Evolutionary conservation across 768 basidiomycete genomes (phyloP).

Genomic region (Phylloporus sp.): DNA sequence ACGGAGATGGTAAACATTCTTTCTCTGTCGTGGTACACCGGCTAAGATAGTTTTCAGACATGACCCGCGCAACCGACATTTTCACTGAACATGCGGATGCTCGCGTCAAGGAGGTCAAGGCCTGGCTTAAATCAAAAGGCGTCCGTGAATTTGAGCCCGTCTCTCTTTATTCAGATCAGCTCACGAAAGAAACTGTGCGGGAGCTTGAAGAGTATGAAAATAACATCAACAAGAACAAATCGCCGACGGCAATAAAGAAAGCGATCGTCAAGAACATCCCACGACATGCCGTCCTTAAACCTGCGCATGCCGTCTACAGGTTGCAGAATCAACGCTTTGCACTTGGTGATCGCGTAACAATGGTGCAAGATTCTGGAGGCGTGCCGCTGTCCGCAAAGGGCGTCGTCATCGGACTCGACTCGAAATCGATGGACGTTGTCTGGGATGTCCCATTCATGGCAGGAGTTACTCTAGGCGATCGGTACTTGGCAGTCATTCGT

Average conservation of each 20-base stretch:
- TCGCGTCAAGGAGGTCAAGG: conserved; percentile 68
- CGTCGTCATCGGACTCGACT: conserved; percentile 84
- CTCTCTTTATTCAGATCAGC: conserved; percentile 84
- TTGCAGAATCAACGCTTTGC: conserved; percentile 84
- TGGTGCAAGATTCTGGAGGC: conserved; percentile 92
- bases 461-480: conserved; percentile 77
- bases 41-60: conserved; percentile 45
- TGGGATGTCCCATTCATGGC: conserved; percentile 98
- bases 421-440: conserved; percentile 87
- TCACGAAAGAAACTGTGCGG: conserved; percentile 82
- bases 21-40: not conserved
- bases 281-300: conserved; percentile 89
- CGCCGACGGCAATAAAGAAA: conserved; percentile 68
- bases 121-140: conserved; percentile 83
- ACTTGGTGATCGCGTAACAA: conserved; percentile 90
- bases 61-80: conserved; percentile 60
- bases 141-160: conserved; percentile 91
- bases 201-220: conserved; percentile 79
- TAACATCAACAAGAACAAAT: conserved; percentile 54
- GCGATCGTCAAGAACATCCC: conserved; percentile 93
- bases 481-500: conserved; percentile 39
- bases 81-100: conserved; percentile 59
- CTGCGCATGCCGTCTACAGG: conserved; percentile 82
- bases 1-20: conserved; percentile 55
- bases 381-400: conserved; percentile 91